Evolutionary conservation across 202 grass and related monocot species (phyloP), one percentile per base, ranked within the genome.

Genomic region (Setaria italica): DNA sequence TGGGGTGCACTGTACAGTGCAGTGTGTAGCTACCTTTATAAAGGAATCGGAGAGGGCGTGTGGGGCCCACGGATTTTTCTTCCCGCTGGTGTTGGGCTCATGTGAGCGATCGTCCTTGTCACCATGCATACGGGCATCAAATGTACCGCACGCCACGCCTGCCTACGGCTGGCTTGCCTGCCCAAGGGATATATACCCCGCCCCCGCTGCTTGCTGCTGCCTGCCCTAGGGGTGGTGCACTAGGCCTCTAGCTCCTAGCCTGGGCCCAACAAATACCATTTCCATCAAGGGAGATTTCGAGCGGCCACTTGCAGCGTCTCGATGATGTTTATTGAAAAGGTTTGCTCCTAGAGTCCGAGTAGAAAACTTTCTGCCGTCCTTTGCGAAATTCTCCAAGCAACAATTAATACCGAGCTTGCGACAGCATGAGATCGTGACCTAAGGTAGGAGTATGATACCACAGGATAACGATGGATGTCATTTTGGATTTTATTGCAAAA

Each of bases 21-120:
- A 66, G 83, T 73, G 73, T 82, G 43, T 35, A 72, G 58, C 43
- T 49, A 82, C 73, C 90, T 95, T 95, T 92, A 95, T 92, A 95
- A 95, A 92, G 80, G 70, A 5, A 41, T 41, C 39, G 77, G 29
- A 7, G 67, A 46, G 6, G 72, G 56, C 50, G 21, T 55, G 53
- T 2, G 90, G 91, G 90, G 80, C 17, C 94, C 87, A 86, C 85
- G 86, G 84, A 80, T 83, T 83, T 79, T 82, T 41, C 39, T 41
- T 55, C 15, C 85, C 74, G 17, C 20, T 9, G 53, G 67, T 78
- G 92, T 92, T 89, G 86, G 92, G 94, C 90, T 97, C 94, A 97
- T 94, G 92, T 97, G 94, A 97, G 81, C 88, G 41, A 82, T 86
- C 64, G 94, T 97, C 94, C 94, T 94, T 90, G 92, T 94, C 92